phyloP scores from a whole-genome alignment of 768 basidiomycete genomes.

The Suillus variegatus region DNA sequence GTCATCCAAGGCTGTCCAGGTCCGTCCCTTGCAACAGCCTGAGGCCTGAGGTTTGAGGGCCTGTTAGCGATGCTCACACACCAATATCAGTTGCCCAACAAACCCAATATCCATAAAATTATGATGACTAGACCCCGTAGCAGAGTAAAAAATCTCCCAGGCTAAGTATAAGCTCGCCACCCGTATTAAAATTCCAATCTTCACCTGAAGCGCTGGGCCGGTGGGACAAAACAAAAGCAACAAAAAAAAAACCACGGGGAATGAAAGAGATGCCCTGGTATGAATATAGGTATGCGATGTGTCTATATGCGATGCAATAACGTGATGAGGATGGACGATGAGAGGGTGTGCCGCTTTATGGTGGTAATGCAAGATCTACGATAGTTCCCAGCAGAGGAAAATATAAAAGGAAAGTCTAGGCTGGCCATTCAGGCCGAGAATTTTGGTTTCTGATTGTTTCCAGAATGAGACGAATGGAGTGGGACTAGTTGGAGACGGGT shows the following conservation, averaged over 20 bases:
- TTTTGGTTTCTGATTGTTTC: constrained; percentile 34
- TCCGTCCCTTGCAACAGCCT: background rate
- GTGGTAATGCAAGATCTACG: constrained; percentile 26
- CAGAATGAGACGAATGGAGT: constrained; percentile 2
- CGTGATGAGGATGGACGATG: constrained; percentile 19
- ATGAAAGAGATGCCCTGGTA: constrained; percentile 31
- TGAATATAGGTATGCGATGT: constrained; percentile 37
- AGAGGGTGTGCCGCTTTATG: constrained; percentile 18
- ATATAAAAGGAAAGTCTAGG: constrained; percentile 13
- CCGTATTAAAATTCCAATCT: constrained; percentile 13
- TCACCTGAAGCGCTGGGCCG: constrained; percentile 21
- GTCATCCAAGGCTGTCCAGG: background rate
- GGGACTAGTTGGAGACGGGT: background rate
- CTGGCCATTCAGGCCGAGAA: constrained; percentile 28
- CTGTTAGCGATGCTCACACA: background rate
- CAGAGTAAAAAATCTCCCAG: constrained; percentile 10
- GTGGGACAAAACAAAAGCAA: constrained; percentile 8
- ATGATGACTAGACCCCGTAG: constrained; percentile 19
- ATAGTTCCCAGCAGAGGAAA: constrained; percentile 16
- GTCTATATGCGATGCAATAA: constrained; percentile 32
- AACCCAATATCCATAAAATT: constrained; percentile 41
- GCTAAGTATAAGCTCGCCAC: constrained; percentile 22
- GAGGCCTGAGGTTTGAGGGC: no score
- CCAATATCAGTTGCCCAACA: constrained; percentile 13
- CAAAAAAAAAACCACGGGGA: constrained; percentile 19